Conservation (phyloP, 2,329 filamentous ascomycete species). For the Drechmeria coniospora region DNA sequence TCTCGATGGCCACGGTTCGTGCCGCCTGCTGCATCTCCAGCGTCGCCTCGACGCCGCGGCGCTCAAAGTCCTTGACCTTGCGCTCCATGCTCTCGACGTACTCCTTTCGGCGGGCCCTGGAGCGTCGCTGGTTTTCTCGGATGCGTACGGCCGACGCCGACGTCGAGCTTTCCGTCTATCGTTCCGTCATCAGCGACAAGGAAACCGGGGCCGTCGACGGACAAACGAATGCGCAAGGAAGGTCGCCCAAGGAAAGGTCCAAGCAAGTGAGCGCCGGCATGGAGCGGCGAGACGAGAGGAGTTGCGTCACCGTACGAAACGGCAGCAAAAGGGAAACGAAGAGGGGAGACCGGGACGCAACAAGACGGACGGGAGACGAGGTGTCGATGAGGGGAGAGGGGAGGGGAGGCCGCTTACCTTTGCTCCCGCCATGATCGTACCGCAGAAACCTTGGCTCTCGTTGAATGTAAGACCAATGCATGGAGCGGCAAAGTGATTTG, state of each 20-base stretch:
- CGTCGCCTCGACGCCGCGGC: slow-evolving; percentile 30
- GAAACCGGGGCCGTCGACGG: too few relatives aligned
- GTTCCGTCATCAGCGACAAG: too few relatives aligned
- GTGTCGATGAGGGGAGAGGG: too few relatives aligned
- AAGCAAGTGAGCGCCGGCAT: not conserved
- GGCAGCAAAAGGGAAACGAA: too few relatives aligned
- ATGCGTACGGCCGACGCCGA: slow-evolving; percentile 22
- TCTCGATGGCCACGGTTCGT: slow-evolving; percentile 31
- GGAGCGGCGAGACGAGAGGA: too few relatives aligned
- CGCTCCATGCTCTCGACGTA: slow-evolving; percentile 31
- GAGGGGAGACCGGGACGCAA: too few relatives aligned
- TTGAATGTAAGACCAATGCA: not conserved
- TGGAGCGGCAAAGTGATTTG: too few relatives aligned
- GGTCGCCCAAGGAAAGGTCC: too few relatives aligned
- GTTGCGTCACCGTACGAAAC: too few relatives aligned
- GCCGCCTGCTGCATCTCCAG: slow-evolving; percentile 38
- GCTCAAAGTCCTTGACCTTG: slow-evolving; percentile 30
- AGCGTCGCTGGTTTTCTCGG: slow-evolving; percentile 38
- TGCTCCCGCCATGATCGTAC: slow-evolving; percentile 7
- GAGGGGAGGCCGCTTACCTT: slow-evolving; percentile 5
- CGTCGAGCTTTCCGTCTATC: slow-evolving; percentile 8
- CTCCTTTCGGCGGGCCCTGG: slow-evolving; percentile 33
- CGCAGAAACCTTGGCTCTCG: not conserved
- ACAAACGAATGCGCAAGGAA: too few relatives aligned
- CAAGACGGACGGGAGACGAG: too few relatives aligned